Evolutionary conservation across 768 basidiomycete genomes (phyloP).

Genomic region (Flagelloscypha sp.): DNA sequence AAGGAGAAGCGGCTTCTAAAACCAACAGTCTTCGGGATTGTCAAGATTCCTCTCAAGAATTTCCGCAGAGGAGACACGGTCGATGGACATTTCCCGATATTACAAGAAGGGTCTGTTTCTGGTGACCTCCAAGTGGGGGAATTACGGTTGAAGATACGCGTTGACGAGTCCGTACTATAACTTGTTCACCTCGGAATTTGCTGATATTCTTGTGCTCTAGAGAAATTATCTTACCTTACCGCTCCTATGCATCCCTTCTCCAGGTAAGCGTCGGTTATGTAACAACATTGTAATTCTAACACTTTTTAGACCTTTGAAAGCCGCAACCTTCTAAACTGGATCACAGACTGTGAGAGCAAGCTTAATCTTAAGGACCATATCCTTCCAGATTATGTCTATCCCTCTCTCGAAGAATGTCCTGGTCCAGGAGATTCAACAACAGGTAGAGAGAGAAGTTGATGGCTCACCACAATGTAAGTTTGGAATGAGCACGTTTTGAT

Average conservation of each 20-base stretch:
- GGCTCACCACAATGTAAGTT: constrained; percentile 55
- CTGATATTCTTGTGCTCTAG: constrained; percentile 31
- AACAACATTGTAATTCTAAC: constrained; percentile 6
- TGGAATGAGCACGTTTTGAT: constrained; percentile 1
- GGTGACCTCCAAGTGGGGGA: constrained; percentile 64
- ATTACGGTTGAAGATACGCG: constrained; percentile 59
- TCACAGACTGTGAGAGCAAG: constrained; percentile 59
- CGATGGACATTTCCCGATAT: constrained; percentile 82
- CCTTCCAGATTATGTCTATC: constrained; percentile 55
- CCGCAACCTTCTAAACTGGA: constrained; percentile 68
- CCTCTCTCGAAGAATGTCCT: constrained; percentile 61
- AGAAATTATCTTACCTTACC: constrained; percentile 70
- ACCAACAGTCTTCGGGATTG: constrained; percentile 48
- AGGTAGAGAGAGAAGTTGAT: constrained; percentile 64
- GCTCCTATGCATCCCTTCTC: constrained; percentile 53
- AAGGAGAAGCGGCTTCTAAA: constrained; percentile 58
- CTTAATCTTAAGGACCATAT: constrained; percentile 58
- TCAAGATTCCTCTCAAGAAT: constrained; percentile 56
- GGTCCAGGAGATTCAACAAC: constrained; percentile 60
- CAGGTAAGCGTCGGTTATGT: constrained; percentile 31
- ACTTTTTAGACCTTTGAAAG: constrained; percentile 39
- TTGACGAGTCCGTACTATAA: constrained; percentile 56
- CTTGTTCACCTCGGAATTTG: constrained; percentile 2
- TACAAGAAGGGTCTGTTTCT: constrained; percentile 39
- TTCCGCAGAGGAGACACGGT: constrained; percentile 66